A percentile compares a stretch with the other conserved stretches of the same genome.
These are phyloP conservation scores for Fusarium sp. DNA, from an alignment of 2,329 filamentous ascomycete genomes.

Conservation along the genomic window DNA sequence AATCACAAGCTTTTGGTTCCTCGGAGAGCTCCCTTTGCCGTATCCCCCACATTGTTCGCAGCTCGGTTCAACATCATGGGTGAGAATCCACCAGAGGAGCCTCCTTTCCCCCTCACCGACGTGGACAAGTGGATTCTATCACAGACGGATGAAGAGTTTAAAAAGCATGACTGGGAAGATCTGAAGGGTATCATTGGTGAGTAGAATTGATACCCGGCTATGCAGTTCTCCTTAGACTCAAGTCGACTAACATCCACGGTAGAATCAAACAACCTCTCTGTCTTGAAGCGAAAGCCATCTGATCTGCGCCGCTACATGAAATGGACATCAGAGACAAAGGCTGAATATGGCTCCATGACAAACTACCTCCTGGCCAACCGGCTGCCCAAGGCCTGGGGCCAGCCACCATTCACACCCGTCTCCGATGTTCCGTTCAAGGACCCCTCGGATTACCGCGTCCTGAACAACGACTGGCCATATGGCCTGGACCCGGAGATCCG, in stretches of 20 bases:
- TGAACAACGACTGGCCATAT: conserved; percentile 96
- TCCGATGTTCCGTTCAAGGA: conserved; percentile 64
- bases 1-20: neutral
- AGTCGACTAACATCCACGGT: conserved; percentile 22
- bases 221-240: neutral
- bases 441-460: conserved; percentile 71
- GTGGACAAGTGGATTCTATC: conserved; percentile 68
- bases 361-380: conserved; percentile 80
- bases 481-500: conserved; percentile 72
- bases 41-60: neutral
- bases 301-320: conserved; percentile 83
- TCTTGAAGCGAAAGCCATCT: conserved; percentile 82
- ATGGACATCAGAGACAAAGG: conserved; percentile 77
- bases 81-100: conserved; percentile 51
- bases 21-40: neutral
- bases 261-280: conserved; percentile 72
- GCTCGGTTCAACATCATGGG: conserved; percentile 50
- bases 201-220: conserved; percentile 33
- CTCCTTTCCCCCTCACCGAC: conserved; percentile 69
- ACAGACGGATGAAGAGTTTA: conserved; percentile 76
- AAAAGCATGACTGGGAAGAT: conserved; percentile 77
- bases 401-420: conserved; percentile 63
- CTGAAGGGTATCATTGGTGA: conserved; percentile 74
- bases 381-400: conserved; percentile 73
- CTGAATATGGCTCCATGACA: conserved; percentile 81